These are phyloP conservation scores for Pseudoscleropodium purum DNA, from an alignment of 225 moss, liverwort and hornwort species.

Conservation along the genomic window DNA sequence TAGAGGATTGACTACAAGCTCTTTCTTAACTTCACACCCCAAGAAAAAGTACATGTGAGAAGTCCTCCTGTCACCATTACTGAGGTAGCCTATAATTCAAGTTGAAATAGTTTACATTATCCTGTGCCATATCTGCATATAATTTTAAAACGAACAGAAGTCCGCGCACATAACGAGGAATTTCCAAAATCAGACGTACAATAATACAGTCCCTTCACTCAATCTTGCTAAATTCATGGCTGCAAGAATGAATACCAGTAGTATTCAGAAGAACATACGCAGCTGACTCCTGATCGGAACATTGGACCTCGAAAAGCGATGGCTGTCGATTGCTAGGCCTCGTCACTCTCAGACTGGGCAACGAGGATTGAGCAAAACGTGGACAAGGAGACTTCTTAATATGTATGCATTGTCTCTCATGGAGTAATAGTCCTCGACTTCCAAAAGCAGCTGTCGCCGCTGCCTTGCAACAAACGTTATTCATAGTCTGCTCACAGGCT, in stretches of 20 bases:
- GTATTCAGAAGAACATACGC: conserved; percentile 28
- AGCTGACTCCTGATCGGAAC: conserved; percentile 17
- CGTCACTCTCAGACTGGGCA: background rate
- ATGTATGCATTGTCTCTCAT: conserved; percentile 12
- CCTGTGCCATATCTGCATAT: background rate
- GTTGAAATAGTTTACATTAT: background rate
- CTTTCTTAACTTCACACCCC: background rate
- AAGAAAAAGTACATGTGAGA: background rate
- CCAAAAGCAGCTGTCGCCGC: conserved; percentile 26
- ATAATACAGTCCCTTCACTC: background rate
- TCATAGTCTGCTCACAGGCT: conserved; percentile 9
- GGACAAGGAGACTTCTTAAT: conserved; percentile 1
- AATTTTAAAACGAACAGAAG: background rate
- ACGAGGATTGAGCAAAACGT: background rate
- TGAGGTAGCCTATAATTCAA: background rate
- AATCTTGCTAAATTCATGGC: background rate
- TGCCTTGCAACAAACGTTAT: conserved; percentile 21
- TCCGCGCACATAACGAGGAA: background rate
- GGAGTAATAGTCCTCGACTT: conserved; percentile 12
- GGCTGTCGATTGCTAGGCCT: background rate
- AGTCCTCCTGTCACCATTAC: background rate
- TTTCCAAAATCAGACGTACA: background rate
- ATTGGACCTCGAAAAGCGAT: conserved; percentile 8
- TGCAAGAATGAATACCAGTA: conserved; percentile 9
- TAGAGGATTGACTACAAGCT: background rate